A percentile compares a stretch with the other conserved stretches of the same genome.
These are phyloP conservation scores for Eucalyptus urophylla DNA, from an alignment of 345 rosid genomes.

Conservation along the genomic window DNA sequence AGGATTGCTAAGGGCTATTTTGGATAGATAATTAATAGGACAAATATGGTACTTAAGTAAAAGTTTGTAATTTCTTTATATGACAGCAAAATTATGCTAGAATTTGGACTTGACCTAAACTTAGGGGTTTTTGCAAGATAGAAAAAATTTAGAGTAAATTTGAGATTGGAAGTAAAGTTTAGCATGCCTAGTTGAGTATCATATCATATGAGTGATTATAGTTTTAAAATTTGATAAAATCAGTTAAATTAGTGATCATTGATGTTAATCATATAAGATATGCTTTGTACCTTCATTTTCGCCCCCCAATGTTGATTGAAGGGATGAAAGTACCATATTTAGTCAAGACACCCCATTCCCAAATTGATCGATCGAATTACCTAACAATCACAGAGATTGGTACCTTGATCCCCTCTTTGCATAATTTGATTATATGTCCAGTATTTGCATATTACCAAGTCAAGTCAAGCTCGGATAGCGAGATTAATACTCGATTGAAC, in stretches of 20 bases:
- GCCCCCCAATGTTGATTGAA: background rate
- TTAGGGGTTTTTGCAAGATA: too few species aligned
- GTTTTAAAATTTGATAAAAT: background rate
- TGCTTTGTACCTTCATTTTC: background rate
- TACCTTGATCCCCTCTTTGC: background rate
- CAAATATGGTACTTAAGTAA: background rate
- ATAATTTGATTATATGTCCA: background rate
- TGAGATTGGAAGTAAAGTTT: background rate
- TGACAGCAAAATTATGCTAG: rapidly evolving
- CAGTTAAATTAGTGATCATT: rapidly evolving
- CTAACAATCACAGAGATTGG: background rate
- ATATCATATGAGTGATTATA: background rate
- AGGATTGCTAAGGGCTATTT: background rate
- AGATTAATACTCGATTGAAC: background rate
- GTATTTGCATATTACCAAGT: background rate
- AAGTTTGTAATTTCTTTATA: too few species aligned
- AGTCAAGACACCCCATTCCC: background rate
- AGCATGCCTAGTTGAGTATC: background rate
- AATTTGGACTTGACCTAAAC: background rate
- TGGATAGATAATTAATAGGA: background rate
- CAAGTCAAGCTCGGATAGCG: background rate
- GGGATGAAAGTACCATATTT: background rate
- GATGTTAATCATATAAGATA: background rate
- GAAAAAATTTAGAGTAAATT: too few species aligned
- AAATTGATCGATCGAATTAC: background rate